A percentile compares a stretch with the other conserved stretches of the same genome.
These are phyloP conservation scores for Colletotrichum siamense DNA, from an alignment of 2,329 filamentous ascomycete species.

Conservation along the genomic window DNA sequence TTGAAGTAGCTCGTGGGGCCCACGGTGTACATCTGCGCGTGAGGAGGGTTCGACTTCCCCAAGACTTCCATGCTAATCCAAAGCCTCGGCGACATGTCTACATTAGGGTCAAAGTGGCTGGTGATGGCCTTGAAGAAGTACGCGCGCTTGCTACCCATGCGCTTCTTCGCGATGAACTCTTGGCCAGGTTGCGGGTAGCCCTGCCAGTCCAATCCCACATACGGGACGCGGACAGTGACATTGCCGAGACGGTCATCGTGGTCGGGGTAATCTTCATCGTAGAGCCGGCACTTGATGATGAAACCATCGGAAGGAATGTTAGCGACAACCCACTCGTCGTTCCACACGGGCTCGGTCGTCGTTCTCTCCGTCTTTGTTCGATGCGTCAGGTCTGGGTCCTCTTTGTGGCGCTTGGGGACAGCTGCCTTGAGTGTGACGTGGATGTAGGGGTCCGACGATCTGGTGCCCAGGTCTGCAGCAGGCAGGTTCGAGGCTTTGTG, in stretches of 20 bases:
- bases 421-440: conserved; percentile 75
- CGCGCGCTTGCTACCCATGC: conserved; percentile 85
- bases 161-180: conserved; percentile 78
- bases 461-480: conserved; percentile 76
- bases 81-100: conserved; percentile 73
- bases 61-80: conserved; percentile 79
- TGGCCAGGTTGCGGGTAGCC: conserved; percentile 67
- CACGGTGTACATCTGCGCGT: conserved; percentile 77
- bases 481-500: conserved; percentile 83
- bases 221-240: conserved; percentile 71
- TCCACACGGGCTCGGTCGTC: conserved; percentile 79
- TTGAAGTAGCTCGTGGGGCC: conserved; percentile 79
- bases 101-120: conserved; percentile 63
- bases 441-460: conserved; percentile 85
- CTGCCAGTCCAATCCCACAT: conserved; percentile 68
- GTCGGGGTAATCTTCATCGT: conserved; percentile 89
- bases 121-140: conserved; percentile 76
- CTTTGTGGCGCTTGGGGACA: conserved; percentile 80
- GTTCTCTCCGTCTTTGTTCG: conserved; percentile 79
- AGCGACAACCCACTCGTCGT: conserved; percentile 85
- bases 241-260: conserved; percentile 89
- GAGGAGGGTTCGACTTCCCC: conserved; percentile 73
- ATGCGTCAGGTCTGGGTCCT: conserved; percentile 77
- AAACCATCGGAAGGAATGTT: conserved; percentile 86
- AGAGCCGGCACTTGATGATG: conserved; percentile 82